Conservation (phyloP, 2,329 filamentous ascomycete species). For the Phialocephala sp. region DNA sequence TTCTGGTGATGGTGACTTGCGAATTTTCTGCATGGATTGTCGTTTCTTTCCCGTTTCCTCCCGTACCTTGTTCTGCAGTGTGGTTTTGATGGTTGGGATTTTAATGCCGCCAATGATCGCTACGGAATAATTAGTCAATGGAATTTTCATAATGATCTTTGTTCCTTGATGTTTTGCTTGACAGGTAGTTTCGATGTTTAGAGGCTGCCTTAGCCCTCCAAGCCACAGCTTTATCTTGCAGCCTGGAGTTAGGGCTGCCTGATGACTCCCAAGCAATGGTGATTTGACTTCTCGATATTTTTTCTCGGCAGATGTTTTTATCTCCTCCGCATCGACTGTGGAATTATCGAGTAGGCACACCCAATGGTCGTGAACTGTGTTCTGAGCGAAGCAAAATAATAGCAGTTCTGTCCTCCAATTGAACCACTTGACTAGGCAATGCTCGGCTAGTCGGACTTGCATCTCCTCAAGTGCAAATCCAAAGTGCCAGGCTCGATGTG, state of each 20-base stretch:
- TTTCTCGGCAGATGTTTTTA: not conserved
- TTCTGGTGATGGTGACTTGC: slow-evolving; percentile 13
- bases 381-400: too few relatives aligned
- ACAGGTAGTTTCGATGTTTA: not conserved
- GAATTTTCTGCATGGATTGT: slow-evolving; percentile 24
- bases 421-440: too few relatives aligned
- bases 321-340: too few relatives aligned
- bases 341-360: too few relatives aligned
- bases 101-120: slow-evolving; percentile 37
- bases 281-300: not conserved
- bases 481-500: too few relatives aligned
- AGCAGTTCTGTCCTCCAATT: too few relatives aligned
- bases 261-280: not conserved
- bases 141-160: slow-evolving; percentile 28
- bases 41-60: slow-evolving; percentile 28
- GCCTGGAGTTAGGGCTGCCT: not conserved
- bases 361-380: too few relatives aligned
- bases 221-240: not conserved
- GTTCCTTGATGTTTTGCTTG: not conserved
- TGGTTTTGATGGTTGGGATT: slow-evolving; percentile 30
- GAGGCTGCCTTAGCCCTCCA: not conserved
- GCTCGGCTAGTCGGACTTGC: too few relatives aligned
- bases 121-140: slow-evolving; percentile 32
- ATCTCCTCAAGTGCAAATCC: too few relatives aligned
- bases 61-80: slow-evolving; percentile 28